Percentiles rank a stretch among this genome's conserved stretches.
Conservation (phyloP, 2,329 filamentous ascomycete species). For the Plectosphaerella plurivora region DNA sequence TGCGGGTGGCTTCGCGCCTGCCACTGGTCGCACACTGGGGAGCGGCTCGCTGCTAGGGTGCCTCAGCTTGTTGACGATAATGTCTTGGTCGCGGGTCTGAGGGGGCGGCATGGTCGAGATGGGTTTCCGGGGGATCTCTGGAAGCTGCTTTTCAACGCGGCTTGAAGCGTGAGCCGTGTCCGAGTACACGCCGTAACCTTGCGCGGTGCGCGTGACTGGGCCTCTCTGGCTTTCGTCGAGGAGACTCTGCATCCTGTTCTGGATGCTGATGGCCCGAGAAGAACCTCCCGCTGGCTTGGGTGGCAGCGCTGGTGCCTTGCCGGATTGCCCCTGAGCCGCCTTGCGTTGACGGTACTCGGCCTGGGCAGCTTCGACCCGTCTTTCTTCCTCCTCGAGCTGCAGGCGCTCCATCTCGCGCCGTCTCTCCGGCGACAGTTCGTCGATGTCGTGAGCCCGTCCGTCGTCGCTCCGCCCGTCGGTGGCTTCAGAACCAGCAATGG, state of each 20-base stretch:
- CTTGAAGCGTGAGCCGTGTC: conserved; percentile 40
- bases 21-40: not conserved
- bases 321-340: conserved; percentile 44
- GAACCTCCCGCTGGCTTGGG: conserved; percentile 55
- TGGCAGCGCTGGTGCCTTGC: conserved; percentile 32
- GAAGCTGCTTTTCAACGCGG: conserved; percentile 32
- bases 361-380: conserved; percentile 80
- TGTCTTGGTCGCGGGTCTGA: conserved; percentile 12
- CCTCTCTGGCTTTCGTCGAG: conserved; percentile 71
- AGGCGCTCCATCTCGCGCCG: conserved; percentile 83
- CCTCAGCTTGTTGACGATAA: conserved; percentile 13
- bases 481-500: conserved; percentile 72
- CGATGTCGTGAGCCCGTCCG: conserved; percentile 59
- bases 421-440: conserved; percentile 80
- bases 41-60: conserved; percentile 14
- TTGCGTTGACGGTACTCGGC: conserved; percentile 81
- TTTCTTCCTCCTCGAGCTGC: conserved; percentile 80
- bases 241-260: conserved; percentile 83
- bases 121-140: conserved; percentile 49
- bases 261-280: conserved; percentile 75
- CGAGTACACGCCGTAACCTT: conserved; percentile 87
- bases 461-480: conserved; percentile 66
- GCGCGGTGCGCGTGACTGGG: conserved; percentile 64
- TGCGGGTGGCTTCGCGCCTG: conserved; percentile 44
- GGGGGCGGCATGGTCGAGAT: conserved; percentile 27